Conservation (phyloP, 2,329 filamentous ascomycete species). For the Pseudocercospora cruenta region DNA sequence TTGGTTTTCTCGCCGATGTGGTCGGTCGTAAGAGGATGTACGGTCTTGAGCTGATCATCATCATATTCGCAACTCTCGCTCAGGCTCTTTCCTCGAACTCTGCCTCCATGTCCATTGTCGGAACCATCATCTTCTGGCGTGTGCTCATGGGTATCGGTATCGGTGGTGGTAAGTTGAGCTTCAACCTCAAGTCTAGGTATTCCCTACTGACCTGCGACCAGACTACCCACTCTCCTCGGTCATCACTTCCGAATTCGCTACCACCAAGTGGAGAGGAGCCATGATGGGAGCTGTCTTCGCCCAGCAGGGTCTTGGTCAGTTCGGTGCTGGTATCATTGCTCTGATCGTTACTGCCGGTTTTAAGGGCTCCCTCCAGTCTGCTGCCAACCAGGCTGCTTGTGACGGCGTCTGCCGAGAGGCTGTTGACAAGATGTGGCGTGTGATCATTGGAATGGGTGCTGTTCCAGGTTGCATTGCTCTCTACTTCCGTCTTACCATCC, state of each 20-base stretch:
- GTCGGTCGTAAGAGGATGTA: conserved; percentile 85
- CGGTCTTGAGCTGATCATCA: conserved; percentile 77
- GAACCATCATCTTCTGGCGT: conserved; percentile 78
- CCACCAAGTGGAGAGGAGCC: conserved; percentile 80
- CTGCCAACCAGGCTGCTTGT: conserved; percentile 58
- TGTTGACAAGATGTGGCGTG: conserved; percentile 87
- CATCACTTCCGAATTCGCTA: conserved; percentile 86
- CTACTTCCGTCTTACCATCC: conserved; percentile 85
- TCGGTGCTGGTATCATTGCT: conserved; percentile 74
- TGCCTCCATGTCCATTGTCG: conserved; percentile 63
- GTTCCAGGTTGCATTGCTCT: conserved; percentile 79
- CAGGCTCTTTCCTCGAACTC: conserved; percentile 70
- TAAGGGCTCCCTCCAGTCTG: conserved; percentile 40
- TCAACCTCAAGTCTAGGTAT: not conserved
- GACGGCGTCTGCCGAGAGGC: conserved; percentile 66
- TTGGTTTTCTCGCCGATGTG: conserved; percentile 76
- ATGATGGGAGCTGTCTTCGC: conserved; percentile 89
- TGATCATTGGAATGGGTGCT: conserved; percentile 78
- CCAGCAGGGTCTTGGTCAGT: conserved; percentile 84
- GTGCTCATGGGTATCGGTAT: conserved; percentile 79
- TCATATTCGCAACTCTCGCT: conserved; percentile 76
- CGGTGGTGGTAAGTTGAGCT: conserved; percentile 56
- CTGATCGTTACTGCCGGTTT: conserved; percentile 60
- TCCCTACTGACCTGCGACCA: not conserved
- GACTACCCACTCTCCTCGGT: conserved; percentile 83